Base-by-base conservation (phyloP, 2,329 filamentous ascomycete species). In the Colletotrichum incanum region DNA sequence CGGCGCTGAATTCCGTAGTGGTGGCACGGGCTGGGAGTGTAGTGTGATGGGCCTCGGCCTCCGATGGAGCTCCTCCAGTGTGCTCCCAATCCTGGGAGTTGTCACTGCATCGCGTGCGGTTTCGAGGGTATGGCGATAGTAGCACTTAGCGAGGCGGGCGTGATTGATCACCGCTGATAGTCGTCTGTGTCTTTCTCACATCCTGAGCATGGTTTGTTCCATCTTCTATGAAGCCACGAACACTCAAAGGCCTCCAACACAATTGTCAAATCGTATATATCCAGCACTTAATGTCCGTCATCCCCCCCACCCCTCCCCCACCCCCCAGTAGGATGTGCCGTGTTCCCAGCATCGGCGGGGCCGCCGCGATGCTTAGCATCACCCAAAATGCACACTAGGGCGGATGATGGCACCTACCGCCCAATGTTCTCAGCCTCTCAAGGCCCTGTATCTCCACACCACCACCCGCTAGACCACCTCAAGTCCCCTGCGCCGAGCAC, bases 401-500 rank as follows among this genome's bases (percentile, higher is more conserved):
- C 41, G 55, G 31, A 34, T 39, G 26, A 12, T 60, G 56, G 55
- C 56, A 26, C 54, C 56, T 58, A 37, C 45, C 55, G 55, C 20
- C 20, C 43, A 16, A 16, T 37, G 31, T 23, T 55, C 37, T 54
- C 20, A 43, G 61, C 37, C 39, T 34, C 50, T 62, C n/a, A n/a
- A n/a, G 50, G 62, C 28, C 39, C 39, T n/a, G 20, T 9, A 18
- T 56, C 49, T 43, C 67, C 67, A 64, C 63, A 68, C 31, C 31
- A 39, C 26, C 23, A 43, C 39, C 39, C 55, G 41, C 63, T 55
- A 39, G 20, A 31, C 47, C 39, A 55, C 41, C n/a, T 18, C 26
- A n/a, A 55, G 37, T 61, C 31, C 49, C 63, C 39, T 71, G 67
- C 56, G 47, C 67, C 31, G 39, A 54, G 67, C 26, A 66, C 45